Evolutionary conservation across 2,329 filamentous ascomycete genomes (phyloP), one percentile per base, ranked within the genome.

Genomic region (Xenosphaeropsis pyriputrescens): DNA sequence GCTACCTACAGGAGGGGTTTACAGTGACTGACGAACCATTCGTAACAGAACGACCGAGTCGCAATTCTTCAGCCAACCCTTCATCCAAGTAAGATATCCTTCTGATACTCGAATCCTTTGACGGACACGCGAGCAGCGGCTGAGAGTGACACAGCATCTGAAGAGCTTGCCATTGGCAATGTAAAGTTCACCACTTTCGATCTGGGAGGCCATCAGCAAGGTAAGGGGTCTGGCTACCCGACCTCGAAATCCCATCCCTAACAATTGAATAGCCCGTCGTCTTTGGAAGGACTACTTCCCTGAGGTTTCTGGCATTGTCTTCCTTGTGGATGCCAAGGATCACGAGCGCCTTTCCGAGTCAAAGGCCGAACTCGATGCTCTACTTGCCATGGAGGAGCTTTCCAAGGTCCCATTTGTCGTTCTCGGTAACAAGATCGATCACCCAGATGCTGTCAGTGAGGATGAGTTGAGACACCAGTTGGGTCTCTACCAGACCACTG

Each of bases 401-500:
- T 68, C 76, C 58, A 95, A 93, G 70, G 91, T 94, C 7, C 91
- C 91, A 39, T 96, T 96, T 61, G 75, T 96, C 44, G 77, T 98
- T 51, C 75, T 98, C 46, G 91, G 91, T 52, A 98, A 98, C 77
- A 98, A 98, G 77, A 98, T 98, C 61, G 91, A 98, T 62, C 88
- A 96, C 67, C 88, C 88, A 38, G 83, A 93, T 50, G 91, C 91
- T 45, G 79, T 96, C 39, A 89, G 82, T 47, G 91, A 98, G 71
- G 89, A 96, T 53, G 85, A 95, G 67, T 73, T 96, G 56, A 76
- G 91, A 61, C 80, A 89, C 58, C 82, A 88, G 60, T 70, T 98
- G 41, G 91, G 91, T 45, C 65, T 98, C 54, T 96, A 93, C 65
- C 89, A 96, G 65, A 94, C 88, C 39, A 94, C 85, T 43, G 88